Percentiles rank a stretch among this genome's conserved stretches.
Evolutionary conservation across 345 rosid species (phyloP).

Genomic region (Luvunga scandens): DNA sequence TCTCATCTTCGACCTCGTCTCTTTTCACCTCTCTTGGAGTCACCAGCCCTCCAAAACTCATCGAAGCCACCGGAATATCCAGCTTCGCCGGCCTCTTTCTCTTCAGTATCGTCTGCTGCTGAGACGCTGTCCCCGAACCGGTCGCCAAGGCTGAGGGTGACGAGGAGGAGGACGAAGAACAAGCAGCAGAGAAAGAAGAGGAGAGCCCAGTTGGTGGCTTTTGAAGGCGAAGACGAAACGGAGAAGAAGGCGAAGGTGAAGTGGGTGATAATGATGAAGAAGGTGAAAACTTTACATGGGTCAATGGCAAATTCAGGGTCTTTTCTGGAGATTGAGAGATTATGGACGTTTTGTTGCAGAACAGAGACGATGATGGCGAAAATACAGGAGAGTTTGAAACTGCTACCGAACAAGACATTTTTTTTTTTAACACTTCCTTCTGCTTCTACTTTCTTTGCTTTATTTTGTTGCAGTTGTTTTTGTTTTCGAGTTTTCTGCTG

Average conservation of each 20-base stretch:
- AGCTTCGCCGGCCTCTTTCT: slow-evolving; percentile 82
- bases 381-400: slow-evolving; percentile 76
- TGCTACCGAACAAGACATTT: slow-evolving; percentile 75
- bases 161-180: background rate
- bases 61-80: slow-evolving; percentile 46
- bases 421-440: background rate
- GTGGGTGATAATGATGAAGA: slow-evolving; percentile 36
- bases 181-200: slow-evolving; percentile 5
- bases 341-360: slow-evolving; percentile 49
- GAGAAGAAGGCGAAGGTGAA: slow-evolving; percentile 64
- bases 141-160: background rate
- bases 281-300: slow-evolving; percentile 48
- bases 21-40: slow-evolving; percentile 36
- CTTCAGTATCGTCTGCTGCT: slow-evolving; percentile 37
- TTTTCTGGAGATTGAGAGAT: slow-evolving; percentile 41
- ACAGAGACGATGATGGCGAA: slow-evolving; percentile 70
- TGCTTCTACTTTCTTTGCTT: slow-evolving; percentile 4
- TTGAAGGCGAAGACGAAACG: slow-evolving; percentile 61
- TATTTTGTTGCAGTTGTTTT: background rate
- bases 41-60: slow-evolving; percentile 34
- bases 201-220: slow-evolving; percentile 45
- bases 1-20: slow-evolving; percentile 52
- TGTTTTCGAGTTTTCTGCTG: background rate
- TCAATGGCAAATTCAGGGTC: slow-evolving; percentile 28
- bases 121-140: background rate